A percentile compares a stretch with the other conserved stretches of the same genome.
phyloP scores from a whole-genome alignment of 441 rosid genomes.

The Arabidopsis lyrata region DNA sequence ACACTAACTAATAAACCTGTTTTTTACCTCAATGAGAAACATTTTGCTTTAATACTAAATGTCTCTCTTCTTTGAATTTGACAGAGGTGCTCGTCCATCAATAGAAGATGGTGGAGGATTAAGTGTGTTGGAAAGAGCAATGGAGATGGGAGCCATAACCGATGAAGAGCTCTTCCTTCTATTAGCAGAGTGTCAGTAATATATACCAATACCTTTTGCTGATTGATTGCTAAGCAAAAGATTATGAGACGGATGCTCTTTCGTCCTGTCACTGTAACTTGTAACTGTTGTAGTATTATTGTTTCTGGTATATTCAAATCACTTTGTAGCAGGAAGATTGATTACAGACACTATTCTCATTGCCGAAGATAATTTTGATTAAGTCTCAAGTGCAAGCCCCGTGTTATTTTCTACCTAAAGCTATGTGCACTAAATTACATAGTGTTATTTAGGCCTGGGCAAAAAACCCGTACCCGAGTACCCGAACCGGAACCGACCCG shows the following conservation, averaged over 20 bases:
- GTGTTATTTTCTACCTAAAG: too few species aligned
- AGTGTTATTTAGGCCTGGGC: too few species aligned
- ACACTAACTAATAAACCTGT: background rate
- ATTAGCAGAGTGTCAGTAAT: conserved; percentile 63
- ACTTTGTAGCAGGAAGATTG: too few species aligned
- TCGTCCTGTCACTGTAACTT: conserved; percentile 16
- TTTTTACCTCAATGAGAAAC: background rate
- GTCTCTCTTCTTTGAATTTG: background rate
- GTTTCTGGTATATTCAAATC: too few species aligned
- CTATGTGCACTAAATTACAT: too few species aligned
- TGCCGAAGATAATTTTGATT: too few species aligned
- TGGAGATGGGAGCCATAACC: conserved; percentile 93
- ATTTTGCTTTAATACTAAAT: background rate
- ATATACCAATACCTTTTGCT: conserved; percentile 5
- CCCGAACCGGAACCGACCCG: too few species aligned
- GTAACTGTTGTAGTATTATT: conserved; percentile 18
- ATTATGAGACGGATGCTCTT: conserved; percentile 5
- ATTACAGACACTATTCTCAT: too few species aligned
- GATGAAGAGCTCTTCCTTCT: conserved; percentile 82
- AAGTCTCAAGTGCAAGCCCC: too few species aligned
- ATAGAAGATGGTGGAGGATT: conserved; percentile 77
- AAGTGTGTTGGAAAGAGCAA: conserved; percentile 80
- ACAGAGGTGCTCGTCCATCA: conserved; percentile 80
- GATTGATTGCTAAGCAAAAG: conserved; percentile 23
- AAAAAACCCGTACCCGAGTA: too few species aligned